phyloP scores from a whole-genome alignment of 371 early-diverging fungal genomes.

The Batkoa obscura region DNA sequence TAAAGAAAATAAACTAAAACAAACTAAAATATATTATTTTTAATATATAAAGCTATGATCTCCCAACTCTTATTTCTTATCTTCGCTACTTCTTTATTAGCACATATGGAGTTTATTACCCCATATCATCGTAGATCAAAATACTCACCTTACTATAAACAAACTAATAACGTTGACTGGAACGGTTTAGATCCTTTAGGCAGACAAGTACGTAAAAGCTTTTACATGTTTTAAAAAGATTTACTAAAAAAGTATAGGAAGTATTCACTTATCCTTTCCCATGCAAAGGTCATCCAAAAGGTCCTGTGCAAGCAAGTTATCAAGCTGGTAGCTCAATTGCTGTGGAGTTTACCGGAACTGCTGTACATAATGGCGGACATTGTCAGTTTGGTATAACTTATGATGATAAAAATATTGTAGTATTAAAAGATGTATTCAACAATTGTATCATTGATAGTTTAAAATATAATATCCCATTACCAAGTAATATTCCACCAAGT shows the following conservation, averaged over 20 bases:
- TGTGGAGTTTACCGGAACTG: neutral
- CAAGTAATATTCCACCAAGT: neutral
- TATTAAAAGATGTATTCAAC: conserved; percentile 1
- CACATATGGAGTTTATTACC: neutral
- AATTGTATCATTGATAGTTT: neutral
- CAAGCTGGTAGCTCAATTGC: neutral
- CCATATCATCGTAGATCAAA: conserved; percentile 3
- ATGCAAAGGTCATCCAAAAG: neutral
- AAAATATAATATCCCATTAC: neutral
- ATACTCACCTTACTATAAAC: neutral
- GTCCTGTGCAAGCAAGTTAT: neutral
- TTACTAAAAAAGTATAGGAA: neutral
- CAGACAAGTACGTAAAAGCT: neutral
- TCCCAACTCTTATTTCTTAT: neutral
- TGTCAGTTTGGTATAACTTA: conserved; percentile 45
- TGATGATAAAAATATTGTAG: conserved; percentile 25
- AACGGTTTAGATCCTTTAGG: neutral
- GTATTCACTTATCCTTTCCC: neutral
- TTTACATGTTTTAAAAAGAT: neutral
- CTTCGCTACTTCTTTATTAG: neutral
- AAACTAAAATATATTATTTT: too few species aligned
- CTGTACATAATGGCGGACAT: conserved; percentile 33
- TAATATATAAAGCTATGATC: neutral
- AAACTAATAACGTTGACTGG: neutral
- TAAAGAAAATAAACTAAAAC: too few species aligned